Evolutionary conservation across 108 stramenopile species (phyloP).

Genomic region (Discostella pseudostelligera): DNA sequence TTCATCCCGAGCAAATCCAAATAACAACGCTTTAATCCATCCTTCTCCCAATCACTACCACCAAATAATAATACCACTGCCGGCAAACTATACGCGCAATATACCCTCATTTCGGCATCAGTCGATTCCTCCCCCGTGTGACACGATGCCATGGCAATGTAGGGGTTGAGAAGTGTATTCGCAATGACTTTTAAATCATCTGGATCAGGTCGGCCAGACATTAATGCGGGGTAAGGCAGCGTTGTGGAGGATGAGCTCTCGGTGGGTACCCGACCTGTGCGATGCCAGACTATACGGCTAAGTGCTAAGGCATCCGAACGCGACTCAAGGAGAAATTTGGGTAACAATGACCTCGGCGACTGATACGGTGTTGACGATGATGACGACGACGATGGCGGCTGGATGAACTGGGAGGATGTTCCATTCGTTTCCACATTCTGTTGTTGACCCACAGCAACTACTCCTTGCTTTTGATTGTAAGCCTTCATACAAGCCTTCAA

Average conservation of each 20-base stretch:
- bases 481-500: conserved; percentile 30
- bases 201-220: conserved; percentile 50
- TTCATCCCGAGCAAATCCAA: conserved; percentile 59
- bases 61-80: conserved; percentile 92
- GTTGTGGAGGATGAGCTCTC: neutral
- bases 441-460: neutral
- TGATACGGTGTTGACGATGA: too few relatives aligned
- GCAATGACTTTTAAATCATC: conserved; percentile 64
- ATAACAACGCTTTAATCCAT: conserved; percentile 79
- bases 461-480: neutral
- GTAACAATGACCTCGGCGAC: conserved; percentile 30
- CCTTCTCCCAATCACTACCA: conserved; percentile 76
- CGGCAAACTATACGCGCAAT: conserved; percentile 97
- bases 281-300: conserved; percentile 39
- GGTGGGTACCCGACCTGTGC: conserved; percentile 31
- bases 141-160: conserved; percentile 74
- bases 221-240: conserved; percentile 30
- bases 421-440: neutral
- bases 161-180: conserved; percentile 73
- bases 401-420: neutral
- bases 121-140: conserved; percentile 76
- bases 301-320: conserved; percentile 47
- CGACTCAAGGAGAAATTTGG: conserved; percentile 44
- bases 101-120: conserved; percentile 92
- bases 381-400: neutral